phyloP scores from a whole-genome alignment of 2,329 filamentous ascomycete species.

The Aspergillus texensis region DNA sequence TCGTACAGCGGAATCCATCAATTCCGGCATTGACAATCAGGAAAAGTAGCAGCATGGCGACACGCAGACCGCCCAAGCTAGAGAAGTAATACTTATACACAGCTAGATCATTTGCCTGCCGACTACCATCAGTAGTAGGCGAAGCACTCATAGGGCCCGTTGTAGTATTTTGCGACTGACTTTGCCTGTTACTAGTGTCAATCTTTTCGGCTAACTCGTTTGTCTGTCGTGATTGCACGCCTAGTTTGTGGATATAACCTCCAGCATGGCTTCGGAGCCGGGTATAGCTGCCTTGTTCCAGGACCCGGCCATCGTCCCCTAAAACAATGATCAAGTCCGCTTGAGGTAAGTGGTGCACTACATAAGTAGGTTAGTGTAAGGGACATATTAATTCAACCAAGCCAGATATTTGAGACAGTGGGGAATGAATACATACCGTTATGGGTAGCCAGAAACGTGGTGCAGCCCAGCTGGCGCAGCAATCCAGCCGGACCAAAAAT shows the following conservation, averaged over 20 bases:
- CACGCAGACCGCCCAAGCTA: slow-evolving; percentile 20
- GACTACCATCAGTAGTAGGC: background rate
- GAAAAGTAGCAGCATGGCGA: slow-evolving; percentile 21
- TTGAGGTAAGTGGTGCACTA: slow-evolving; percentile 36
- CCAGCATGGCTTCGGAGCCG: slow-evolving; percentile 16
- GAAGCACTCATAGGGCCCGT: background rate
- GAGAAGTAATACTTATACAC: slow-evolving; percentile 27
- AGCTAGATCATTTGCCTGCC: slow-evolving; percentile 16
- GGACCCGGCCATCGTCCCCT: slow-evolving; percentile 28
- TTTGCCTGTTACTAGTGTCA: background rate
- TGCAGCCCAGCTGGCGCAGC: slow-evolving; percentile 40
- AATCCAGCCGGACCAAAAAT: slow-evolving; percentile 48
- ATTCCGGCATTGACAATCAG: slow-evolving; percentile 11
- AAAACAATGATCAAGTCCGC: slow-evolving; percentile 49
- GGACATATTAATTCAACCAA: background rate
- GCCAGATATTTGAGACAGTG: background rate
- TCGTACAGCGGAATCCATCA: slow-evolving; percentile 8
- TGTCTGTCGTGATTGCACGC: background rate
- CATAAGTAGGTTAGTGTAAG: background rate
- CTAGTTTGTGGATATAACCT: slow-evolving; percentile 1
- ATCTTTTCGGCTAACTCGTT: background rate
- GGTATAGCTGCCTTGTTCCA: slow-evolving; percentile 41
- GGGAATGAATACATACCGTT: slow-evolving; percentile 13
- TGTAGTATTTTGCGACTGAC: background rate
- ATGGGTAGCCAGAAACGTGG: slow-evolving; percentile 51